These are phyloP conservation scores for Aegilops bicornis DNA, from an alignment of 176 grass and related monocot genomes.

Conservation along the genomic window DNA sequence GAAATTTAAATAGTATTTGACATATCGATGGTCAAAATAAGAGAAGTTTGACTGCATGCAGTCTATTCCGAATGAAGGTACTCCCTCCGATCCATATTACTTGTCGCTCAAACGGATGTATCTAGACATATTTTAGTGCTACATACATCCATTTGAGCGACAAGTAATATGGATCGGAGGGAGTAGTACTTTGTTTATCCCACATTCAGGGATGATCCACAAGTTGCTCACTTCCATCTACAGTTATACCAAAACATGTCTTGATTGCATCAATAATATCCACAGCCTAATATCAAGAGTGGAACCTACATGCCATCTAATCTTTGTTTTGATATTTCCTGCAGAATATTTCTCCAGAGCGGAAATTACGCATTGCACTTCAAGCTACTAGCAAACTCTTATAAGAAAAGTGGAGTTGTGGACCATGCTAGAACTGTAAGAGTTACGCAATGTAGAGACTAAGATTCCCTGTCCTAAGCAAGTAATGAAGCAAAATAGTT, in stretches of 20 bases:
- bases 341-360: constrained; percentile 19
- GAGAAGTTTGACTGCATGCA: constrained; percentile 1
- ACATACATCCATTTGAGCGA: too few species aligned
- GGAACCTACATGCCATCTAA: neutral
- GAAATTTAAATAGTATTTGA: neutral
- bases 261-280: constrained; percentile 18
- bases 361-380: constrained; percentile 1
- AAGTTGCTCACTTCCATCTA: neutral
- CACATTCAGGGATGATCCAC: constrained; percentile 9
- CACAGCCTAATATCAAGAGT: neutral
- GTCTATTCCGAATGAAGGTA: neutral
- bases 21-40: neutral
- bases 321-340: neutral
- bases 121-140: too few species aligned
- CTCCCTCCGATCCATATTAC: too few species aligned
- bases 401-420: constrained; percentile 9
- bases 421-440: neutral
- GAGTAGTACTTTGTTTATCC: neutral
- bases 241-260: constrained; percentile 17
- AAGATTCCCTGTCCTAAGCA: constrained; percentile 1
- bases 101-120: too few species aligned
- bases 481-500: constrained; percentile 3
- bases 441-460: constrained; percentile 1
- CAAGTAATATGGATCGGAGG: too few species aligned
- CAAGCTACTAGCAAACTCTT: constrained; percentile 21